Evolutionary conservation across 2,329 filamentous ascomycete genomes (phyloP), one percentile per base, ranked within the genome.

Genomic region (Cytospora mali): DNA sequence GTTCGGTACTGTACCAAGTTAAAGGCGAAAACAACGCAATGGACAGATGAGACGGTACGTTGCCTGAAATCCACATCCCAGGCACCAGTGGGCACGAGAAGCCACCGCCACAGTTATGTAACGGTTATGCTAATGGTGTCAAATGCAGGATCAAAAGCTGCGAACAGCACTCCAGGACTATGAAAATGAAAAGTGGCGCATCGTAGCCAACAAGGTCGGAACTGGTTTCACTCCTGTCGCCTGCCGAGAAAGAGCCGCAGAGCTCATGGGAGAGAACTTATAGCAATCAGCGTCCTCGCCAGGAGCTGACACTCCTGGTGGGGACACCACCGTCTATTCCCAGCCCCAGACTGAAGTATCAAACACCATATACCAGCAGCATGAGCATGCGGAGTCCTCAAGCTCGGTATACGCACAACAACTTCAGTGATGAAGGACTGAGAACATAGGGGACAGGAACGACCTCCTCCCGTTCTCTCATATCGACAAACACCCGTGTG

Each of bases 1-100:
- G 93, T 97, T 60, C 88, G 93, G 39, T 97, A 97, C 75, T 97
- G 93, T 74, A 97, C 93, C 50, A 97, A 96, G 77, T 80, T 97
- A 58, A 97, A 96, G 78, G 93, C 92, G 16, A 97, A 97, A 80
- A 93, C 91, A 46, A 96, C 91, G 14, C 87, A 92, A 71, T 97
- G 93, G 93, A 96, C 90, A 56, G 92, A 96, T 68, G 93, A 97
- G 73, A 95, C 91, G 81, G 93, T 97, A 82, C 79, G 88, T 75
- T 64, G 77, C 42, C 39, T 9, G 14, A 6, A 16, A 46, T 16
- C 3, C 11, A 11, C 53, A 25, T 13, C 13, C 21, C 35, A 27
- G 6, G 27, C 21, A 21, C 6, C 39, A 31, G 50, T 52, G 23
- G 50, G 1, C 11, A 31, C 11, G 27, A 35, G 28, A 28, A 21